A percentile compares a stretch with the other conserved stretches of the same genome.
phyloP scores from a whole-genome alignment of 2,329 filamentous ascomycete genomes.

The Claviceps fusiformis region DNA sequence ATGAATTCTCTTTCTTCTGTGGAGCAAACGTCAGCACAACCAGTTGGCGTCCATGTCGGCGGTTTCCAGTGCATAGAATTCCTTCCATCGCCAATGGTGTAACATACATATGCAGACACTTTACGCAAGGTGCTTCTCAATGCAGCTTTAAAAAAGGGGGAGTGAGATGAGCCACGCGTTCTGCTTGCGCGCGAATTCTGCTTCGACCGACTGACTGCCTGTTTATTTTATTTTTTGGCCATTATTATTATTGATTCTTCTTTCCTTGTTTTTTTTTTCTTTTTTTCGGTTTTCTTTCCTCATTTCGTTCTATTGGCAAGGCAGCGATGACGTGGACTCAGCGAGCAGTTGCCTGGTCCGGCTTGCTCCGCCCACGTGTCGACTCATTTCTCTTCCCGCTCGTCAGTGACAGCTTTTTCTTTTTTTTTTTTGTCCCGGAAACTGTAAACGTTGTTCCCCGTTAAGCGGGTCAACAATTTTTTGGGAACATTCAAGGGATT shows the following conservation, averaged over 20 bases:
- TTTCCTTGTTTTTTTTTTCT: too few relatives aligned
- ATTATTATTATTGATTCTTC: background rate
- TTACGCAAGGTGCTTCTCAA: background rate
- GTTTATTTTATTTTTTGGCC: background rate
- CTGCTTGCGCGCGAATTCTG: background rate
- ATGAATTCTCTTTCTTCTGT: background rate
- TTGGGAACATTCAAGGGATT: background rate
- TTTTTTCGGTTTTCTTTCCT: background rate
- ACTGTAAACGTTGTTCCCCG: background rate
- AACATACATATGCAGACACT: background rate
- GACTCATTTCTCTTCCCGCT: conserved; percentile 1
- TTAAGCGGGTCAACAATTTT: background rate
- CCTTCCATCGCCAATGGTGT: background rate
- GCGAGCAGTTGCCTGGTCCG: background rate
- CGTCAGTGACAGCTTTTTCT: background rate
- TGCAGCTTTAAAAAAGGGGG: background rate
- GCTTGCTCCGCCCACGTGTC: conserved; percentile 1
- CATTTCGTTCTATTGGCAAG: background rate
- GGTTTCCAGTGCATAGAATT: background rate
- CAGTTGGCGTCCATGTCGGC: background rate
- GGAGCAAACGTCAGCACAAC: conserved; percentile 1
- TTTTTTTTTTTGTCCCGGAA: background rate
- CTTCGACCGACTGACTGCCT: background rate
- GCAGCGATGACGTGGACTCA: background rate
- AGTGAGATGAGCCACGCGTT: background rate